A percentile compares a stretch with the other conserved stretches of the same genome.
Evolutionary conservation across 805 yeast genomes (phyloP).

Genomic region (Blastobotrys parvus): DNA sequence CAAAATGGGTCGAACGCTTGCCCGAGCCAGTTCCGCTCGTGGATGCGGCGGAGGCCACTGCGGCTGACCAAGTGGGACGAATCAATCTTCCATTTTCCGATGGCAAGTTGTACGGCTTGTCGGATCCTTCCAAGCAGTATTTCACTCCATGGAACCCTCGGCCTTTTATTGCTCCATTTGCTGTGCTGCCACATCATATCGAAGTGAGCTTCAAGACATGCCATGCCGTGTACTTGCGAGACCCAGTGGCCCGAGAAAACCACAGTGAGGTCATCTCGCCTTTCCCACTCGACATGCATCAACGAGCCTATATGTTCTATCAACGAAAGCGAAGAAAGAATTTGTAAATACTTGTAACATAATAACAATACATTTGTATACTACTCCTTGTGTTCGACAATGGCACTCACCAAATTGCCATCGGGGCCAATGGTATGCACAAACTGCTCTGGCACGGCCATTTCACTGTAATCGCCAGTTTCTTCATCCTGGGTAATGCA

Average conservation of each 20-base stretch:
- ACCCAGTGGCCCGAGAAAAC: conserved; percentile 96
- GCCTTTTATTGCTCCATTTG: conserved; percentile 86
- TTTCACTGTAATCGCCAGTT: conserved; percentile 55
- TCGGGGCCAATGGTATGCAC: conserved; percentile 51
- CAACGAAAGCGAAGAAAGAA: conserved; percentile 27
- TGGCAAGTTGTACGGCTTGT: conserved; percentile 66
- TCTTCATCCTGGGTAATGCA: conserved; percentile 68
- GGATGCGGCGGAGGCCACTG: conserved; percentile 40
- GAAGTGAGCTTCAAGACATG: conserved; percentile 88
- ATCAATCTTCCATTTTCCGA: conserved; percentile 76
- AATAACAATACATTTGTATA: neutral
- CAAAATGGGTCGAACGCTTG: conserved; percentile 44
- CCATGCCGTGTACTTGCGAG: conserved; percentile 93
- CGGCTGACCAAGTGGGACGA: conserved; percentile 34
- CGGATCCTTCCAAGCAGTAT: conserved; percentile 67
- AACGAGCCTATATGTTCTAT: conserved; percentile 93
- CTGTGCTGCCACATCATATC: conserved; percentile 83
- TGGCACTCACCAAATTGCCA: conserved; percentile 51
- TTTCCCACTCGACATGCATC: conserved; percentile 70
- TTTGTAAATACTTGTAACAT: conserved; percentile 12
- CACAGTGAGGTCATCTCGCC: conserved; percentile 94
- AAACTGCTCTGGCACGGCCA: conserved; percentile 88
- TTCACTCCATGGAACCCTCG: conserved; percentile 97
- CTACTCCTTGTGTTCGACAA: conserved; percentile 81
- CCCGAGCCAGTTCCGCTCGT: conserved; percentile 35